Evolutionary conservation across 768 basidiomycete genomes (phyloP).

Genomic region (Wakefieldia striispora): DNA sequence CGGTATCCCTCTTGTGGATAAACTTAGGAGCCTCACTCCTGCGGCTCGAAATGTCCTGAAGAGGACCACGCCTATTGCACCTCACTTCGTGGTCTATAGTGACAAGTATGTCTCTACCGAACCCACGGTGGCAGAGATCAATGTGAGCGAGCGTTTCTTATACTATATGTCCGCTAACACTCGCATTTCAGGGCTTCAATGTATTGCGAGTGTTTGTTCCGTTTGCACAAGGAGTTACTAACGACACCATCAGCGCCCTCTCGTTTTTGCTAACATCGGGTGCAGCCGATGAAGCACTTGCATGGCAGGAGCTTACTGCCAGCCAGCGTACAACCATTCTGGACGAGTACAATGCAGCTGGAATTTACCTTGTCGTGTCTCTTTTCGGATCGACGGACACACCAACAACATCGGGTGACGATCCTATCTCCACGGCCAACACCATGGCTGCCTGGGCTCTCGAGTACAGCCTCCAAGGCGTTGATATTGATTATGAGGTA

Average conservation of each 20-base stretch:
- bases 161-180: background rate
- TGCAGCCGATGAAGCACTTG: conserved; percentile 41
- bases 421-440: conserved; percentile 39
- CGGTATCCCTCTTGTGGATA: conserved; percentile 4
- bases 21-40: conserved; percentile 9
- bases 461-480: conserved; percentile 45
- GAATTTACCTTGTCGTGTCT: conserved; percentile 54
- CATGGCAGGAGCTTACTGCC: conserved; percentile 40
- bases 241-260: conserved; percentile 24
- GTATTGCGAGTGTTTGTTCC: conserved; percentile 21
- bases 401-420: conserved; percentile 38
- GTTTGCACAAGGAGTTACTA: background rate
- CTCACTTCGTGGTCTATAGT: conserved; percentile 44
- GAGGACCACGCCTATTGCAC: conserved; percentile 35
- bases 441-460: conserved; percentile 44
- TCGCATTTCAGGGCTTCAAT: conserved; percentile 25
- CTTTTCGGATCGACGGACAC: conserved; percentile 41
- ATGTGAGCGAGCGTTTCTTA: conserved; percentile 25
- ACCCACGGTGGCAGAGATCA: conserved; percentile 43
- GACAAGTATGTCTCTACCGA: conserved; percentile 41
- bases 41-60: conserved; percentile 7
- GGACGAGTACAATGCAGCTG: conserved; percentile 47
- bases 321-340: conserved; percentile 39
- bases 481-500: conserved; percentile 51
- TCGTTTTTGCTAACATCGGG: conserved; percentile 43